These are phyloP conservation scores for Singerocomus inundabilis DNA, from an alignment of 1,284 basidiomycete species.

Conservation along the genomic window DNA sequence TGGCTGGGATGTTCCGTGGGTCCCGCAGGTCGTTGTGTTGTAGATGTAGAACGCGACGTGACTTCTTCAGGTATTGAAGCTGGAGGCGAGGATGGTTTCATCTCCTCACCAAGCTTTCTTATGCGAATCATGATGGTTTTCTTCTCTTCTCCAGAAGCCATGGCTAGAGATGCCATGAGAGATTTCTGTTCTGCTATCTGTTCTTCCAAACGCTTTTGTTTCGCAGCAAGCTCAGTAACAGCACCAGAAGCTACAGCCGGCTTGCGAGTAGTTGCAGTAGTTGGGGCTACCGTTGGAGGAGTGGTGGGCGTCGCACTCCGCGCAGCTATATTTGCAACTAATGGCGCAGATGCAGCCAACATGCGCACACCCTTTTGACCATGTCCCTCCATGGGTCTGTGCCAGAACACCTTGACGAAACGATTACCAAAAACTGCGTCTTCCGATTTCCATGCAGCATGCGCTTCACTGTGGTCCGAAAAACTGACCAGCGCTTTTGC, in stretches of 20 bases:
- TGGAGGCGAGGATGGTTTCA: conserved; percentile 49
- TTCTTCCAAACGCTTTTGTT: conserved; percentile 76
- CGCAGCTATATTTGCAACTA: conserved; percentile 61
- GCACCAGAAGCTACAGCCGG: conserved; percentile 34
- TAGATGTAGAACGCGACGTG: conserved; percentile 20
- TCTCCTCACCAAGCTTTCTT: conserved; percentile 79
- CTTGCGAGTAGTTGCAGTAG: conserved; percentile 30
- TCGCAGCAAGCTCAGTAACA: conserved; percentile 58
- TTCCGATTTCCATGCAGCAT: conserved; percentile 87
- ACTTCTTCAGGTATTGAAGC: conserved; percentile 32
- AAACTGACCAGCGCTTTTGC: conserved; percentile 88
- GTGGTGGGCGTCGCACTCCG: conserved; percentile 22
- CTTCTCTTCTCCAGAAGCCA: conserved; percentile 72
- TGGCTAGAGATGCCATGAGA: conserved; percentile 70
- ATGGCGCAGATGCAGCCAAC: conserved; percentile 73
- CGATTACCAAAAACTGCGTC: conserved; percentile 93
- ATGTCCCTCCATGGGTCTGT: conserved; percentile 85
- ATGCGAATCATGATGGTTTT: conserved; percentile 76
- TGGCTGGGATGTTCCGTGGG: conserved; percentile 17
- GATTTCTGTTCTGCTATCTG: conserved; percentile 90
- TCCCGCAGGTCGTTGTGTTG: conserved; percentile 24
- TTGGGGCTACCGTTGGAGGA: conserved; percentile 17
- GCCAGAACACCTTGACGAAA: conserved; percentile 95
- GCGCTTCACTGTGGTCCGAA: conserved; percentile 81
- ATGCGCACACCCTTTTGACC: conserved; percentile 72